Percentiles rank a stretch among this genome's conserved stretches.
phyloP scores from a whole-genome alignment of 805 yeast genomes.

The Pichia kluyveri region DNA sequence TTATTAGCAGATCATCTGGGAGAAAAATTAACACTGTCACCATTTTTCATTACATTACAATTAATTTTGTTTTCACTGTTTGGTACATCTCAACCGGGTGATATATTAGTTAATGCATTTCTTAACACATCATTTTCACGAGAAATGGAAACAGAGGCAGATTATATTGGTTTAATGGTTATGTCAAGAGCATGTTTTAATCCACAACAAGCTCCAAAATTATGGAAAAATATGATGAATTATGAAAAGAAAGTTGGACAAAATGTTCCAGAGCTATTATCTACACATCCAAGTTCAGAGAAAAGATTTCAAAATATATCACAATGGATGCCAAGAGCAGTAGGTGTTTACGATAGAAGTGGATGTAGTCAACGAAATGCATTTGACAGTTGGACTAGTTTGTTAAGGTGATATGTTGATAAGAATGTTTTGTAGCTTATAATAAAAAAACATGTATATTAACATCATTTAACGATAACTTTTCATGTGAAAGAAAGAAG shows the following conservation, averaged over 20 bases:
- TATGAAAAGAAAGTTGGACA: constrained; percentile 33
- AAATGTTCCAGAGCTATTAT: constrained; percentile 49
- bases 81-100: constrained; percentile 46
- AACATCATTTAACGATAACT: too few species aligned
- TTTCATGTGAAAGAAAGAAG: too few species aligned
- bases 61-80: constrained; percentile 49
- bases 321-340: constrained; percentile 58
- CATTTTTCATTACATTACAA: constrained; percentile 52
- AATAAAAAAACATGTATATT: too few species aligned
- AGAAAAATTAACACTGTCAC: constrained; percentile 73
- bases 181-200: constrained; percentile 87
- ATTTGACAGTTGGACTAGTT: neutral
- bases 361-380: constrained; percentile 27
- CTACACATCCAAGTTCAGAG: constrained; percentile 86
- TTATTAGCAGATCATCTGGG: constrained; percentile 87
- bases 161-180: constrained; percentile 83
- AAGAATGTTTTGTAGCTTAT: too few species aligned
- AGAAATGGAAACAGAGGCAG: constrained; percentile 95
- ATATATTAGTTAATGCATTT: constrained; percentile 43
- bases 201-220: constrained; percentile 59
- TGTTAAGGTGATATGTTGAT: neutral
- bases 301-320: constrained; percentile 61
- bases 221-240: constrained; percentile 78
- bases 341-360: constrained; percentile 31
- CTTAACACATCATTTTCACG: constrained; percentile 80